Evolutionary conservation across 495 filamentous ascomycete genomes (phyloP).

Genomic region (Penicillium daleae): DNA sequence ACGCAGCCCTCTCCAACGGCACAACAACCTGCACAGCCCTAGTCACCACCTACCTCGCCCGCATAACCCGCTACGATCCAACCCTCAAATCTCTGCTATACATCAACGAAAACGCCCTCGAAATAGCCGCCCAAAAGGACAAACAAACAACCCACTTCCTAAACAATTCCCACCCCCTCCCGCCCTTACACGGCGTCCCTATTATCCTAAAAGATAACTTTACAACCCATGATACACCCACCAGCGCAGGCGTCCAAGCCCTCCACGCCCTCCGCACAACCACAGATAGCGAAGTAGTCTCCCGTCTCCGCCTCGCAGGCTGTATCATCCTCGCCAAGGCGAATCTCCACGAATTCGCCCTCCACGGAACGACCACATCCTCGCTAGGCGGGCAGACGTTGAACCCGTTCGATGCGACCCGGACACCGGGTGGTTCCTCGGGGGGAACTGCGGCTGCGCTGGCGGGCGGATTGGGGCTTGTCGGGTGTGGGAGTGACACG

Average conservation of each 20-base stretch:
- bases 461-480: slow-evolving; percentile 58
- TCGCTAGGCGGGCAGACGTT: slow-evolving; percentile 63
- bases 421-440: slow-evolving; percentile 67
- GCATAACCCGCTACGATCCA: slow-evolving; percentile 59
- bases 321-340: slow-evolving; percentile 69
- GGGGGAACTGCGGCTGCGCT: slow-evolving; percentile 65
- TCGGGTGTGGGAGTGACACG: slow-evolving; percentile 66
- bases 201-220: slow-evolving; percentile 68
- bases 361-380: slow-evolving; percentile 64
- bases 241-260: slow-evolving; percentile 56
- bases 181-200: slow-evolving; percentile 54
- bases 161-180: slow-evolving; percentile 11
- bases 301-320: slow-evolving; percentile 52
- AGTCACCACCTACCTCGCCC: slow-evolving; percentile 56
- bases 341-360: slow-evolving; percentile 66
- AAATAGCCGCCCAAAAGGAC: slow-evolving; percentile 53
- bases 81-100: slow-evolving; percentile 60
- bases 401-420: slow-evolving; percentile 64
- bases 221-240: slow-evolving; percentile 54
- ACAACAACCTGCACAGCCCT: slow-evolving; percentile 51
- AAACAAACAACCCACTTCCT: slow-evolving; percentile 33
- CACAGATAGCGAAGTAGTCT: slow-evolving; percentile 53
- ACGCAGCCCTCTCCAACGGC: slow-evolving; percentile 52
- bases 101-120: slow-evolving; percentile 55
- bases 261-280: slow-evolving; percentile 48